A percentile compares a stretch with the other conserved stretches of the same genome.
These are phyloP conservation scores for Neurospora terricola DNA, from an alignment of 495 filamentous ascomycete species.

Conservation along the genomic window DNA sequence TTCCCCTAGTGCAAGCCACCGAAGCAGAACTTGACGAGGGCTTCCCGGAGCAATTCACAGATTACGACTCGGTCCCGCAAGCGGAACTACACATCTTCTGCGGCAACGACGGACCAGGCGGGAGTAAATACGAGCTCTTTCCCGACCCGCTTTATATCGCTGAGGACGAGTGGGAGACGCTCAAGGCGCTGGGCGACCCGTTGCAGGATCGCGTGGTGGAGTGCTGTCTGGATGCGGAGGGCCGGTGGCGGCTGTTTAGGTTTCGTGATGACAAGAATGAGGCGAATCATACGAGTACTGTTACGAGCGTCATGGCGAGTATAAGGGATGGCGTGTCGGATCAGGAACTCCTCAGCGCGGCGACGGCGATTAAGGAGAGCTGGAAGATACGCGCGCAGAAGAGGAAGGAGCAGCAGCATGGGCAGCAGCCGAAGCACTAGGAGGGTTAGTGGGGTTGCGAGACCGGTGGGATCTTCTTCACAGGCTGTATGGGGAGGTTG, in stretches of 20 bases:
- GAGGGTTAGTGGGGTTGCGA: fast-evolving
- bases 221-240: slow-evolving; percentile 64
- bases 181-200: slow-evolving; percentile 59
- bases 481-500: background rate
- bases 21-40: slow-evolving; percentile 54
- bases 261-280: slow-evolving; percentile 86
- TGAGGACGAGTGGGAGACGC: slow-evolving; percentile 68
- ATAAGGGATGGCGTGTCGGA: slow-evolving; percentile 64
- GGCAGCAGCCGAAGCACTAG: slow-evolving; percentile 2
- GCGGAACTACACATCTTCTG: slow-evolving; percentile 35
- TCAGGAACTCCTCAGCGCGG: slow-evolving; percentile 42
- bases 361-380: slow-evolving; percentile 56
- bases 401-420: slow-evolving; percentile 17
- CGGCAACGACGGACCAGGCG: slow-evolving; percentile 38
- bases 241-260: slow-evolving; percentile 73
- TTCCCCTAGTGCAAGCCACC: slow-evolving; percentile 69
- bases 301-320: slow-evolving; percentile 71
- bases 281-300: slow-evolving; percentile 76
- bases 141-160: slow-evolving; percentile 54
- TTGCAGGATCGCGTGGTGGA: slow-evolving; percentile 82
- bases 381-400: slow-evolving; percentile 50
- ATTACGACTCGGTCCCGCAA: slow-evolving; percentile 45
- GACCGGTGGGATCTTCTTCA: too few species aligned
- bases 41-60: slow-evolving; percentile 40
- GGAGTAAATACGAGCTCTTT: slow-evolving; percentile 47